These are phyloP conservation scores for Alternaria dauci DNA, from an alignment of 2,329 filamentous ascomycete species.

Conservation along the genomic window DNA sequence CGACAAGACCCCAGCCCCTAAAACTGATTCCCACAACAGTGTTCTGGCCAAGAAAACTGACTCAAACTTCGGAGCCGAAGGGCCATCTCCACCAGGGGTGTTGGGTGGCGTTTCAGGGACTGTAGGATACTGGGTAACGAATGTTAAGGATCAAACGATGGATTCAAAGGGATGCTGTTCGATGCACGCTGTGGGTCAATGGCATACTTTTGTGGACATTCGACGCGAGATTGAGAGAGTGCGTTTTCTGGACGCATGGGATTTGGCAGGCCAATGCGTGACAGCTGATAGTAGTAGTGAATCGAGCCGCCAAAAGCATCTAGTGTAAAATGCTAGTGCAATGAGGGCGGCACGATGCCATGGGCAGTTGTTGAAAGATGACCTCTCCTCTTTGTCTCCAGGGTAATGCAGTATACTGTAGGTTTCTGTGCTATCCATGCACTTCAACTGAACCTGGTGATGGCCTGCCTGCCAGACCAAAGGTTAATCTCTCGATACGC, in stretches of 20 bases:
- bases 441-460: not conserved
- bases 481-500: not conserved
- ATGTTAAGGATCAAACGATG: not conserved
- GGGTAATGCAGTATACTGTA: not conserved
- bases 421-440: not conserved
- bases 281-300: not conserved
- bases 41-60: slow-evolving; percentile 3
- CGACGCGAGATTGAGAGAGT: not conserved
- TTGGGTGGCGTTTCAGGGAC: not conserved
- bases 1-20: not conserved
- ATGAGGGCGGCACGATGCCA: not conserved
- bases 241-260: not conserved
- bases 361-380: not conserved
- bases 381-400: not conserved
- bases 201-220: not conserved
- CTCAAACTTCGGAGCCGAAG: slow-evolving; percentile 1
- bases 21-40: not conserved
- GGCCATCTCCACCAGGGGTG: not conserved
- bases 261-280: not conserved
- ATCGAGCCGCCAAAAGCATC: not conserved
- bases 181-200: not conserved
- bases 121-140: not conserved
- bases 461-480: not conserved
- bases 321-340: not conserved
- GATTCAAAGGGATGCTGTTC: not conserved